Conservation (phyloP, 306 rosid genomes). For the Trifolium pratense region DNA sequence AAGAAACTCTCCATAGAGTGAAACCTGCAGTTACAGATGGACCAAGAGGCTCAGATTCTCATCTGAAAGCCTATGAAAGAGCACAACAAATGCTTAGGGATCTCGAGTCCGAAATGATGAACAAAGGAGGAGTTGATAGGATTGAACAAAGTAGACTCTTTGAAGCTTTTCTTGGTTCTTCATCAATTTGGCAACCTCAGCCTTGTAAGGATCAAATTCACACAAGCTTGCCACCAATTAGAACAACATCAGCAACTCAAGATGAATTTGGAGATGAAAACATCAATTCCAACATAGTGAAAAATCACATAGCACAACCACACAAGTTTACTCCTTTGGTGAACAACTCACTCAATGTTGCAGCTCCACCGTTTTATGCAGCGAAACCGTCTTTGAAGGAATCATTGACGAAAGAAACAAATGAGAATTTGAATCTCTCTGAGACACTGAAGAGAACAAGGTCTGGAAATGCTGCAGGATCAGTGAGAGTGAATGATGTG, state of each 20-base stretch:
- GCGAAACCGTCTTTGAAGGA: slow-evolving; percentile 53
- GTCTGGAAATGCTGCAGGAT: slow-evolving; percentile 72
- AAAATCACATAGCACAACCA: slow-evolving; percentile 36
- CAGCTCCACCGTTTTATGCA: slow-evolving; percentile 82
- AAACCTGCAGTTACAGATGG: slow-evolving; percentile 89
- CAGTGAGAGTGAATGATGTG: slow-evolving; percentile 49
- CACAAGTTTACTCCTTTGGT: slow-evolving; percentile 29
- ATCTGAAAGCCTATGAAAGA: slow-evolving; percentile 96
- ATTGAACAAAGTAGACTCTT: slow-evolving; percentile 87
- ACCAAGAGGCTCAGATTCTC: slow-evolving; percentile 99
- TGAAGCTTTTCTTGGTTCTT: slow-evolving; percentile 91
- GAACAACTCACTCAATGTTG: slow-evolving; percentile 51
- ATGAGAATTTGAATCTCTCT: slow-evolving; percentile 46
- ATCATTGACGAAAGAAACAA: slow-evolving; percentile 43
- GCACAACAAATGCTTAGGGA: slow-evolving; percentile 98
- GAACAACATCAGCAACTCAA: slow-evolving; percentile 2
- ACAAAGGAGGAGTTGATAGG: slow-evolving; percentile 73
- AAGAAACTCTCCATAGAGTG: slow-evolving; percentile 74
- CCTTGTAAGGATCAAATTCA: slow-evolving; percentile 78
- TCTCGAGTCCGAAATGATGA: slow-evolving; percentile 88
- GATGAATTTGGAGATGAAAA: slow-evolving; percentile 83
- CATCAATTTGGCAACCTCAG: slow-evolving; percentile 98
- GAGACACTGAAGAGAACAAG: slow-evolving; percentile 90
- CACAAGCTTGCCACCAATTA: slow-evolving; percentile 43
- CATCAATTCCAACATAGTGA: slow-evolving; percentile 49